A percentile compares a stretch with the other conserved stretches of the same genome.
These are phyloP conservation scores for Periconia macrospinosa DNA, from an alignment of 2,329 filamentous ascomycete species.

Conservation along the genomic window DNA sequence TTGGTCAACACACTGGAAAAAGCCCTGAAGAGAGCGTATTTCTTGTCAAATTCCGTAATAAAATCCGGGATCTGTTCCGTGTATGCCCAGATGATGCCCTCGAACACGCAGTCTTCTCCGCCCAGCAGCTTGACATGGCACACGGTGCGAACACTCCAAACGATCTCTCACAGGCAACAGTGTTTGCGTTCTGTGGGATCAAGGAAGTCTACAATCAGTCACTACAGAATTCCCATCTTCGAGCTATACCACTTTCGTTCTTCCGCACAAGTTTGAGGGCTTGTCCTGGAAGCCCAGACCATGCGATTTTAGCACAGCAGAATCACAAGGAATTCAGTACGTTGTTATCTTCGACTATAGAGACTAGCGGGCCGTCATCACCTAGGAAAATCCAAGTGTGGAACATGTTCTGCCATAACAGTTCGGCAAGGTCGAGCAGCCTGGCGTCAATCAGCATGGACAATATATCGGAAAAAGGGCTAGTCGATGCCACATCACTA, in stretches of 20 bases:
- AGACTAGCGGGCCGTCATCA: conserved; percentile 4
- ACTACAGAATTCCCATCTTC: conserved; percentile 26
- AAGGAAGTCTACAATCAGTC: conserved; percentile 45
- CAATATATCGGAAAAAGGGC: conserved; percentile 33
- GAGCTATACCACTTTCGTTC: conserved; percentile 48
- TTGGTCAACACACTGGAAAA: conserved; percentile 29
- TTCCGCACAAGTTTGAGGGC: conserved; percentile 49
- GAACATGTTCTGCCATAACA: conserved; percentile 14
- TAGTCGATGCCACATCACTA: conserved; percentile 16
- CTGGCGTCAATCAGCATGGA: conserved; percentile 24
- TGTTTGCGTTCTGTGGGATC: conserved; percentile 51
- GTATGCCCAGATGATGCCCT: conserved; percentile 46
- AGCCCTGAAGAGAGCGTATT: conserved; percentile 25
- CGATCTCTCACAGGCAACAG: conserved; percentile 33
- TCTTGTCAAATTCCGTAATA: conserved; percentile 31
- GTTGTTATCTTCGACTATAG: conserved; percentile 26
- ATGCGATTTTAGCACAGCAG: conserved; percentile 46
- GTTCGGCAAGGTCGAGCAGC: conserved; percentile 8
- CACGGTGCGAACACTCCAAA: conserved; percentile 27
- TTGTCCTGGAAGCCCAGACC: conserved; percentile 49
- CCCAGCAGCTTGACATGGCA: conserved; percentile 40
- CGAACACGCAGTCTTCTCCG: conserved; percentile 47
- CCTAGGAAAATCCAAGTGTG: conserved; percentile 14
- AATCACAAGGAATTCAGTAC: conserved; percentile 52
- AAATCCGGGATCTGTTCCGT: conserved; percentile 40